A percentile compares a stretch with the other conserved stretches of the same genome.
Conservation (phyloP, 371 early-diverging fungal genomes). For the Parasitella parasitica region DNA sequence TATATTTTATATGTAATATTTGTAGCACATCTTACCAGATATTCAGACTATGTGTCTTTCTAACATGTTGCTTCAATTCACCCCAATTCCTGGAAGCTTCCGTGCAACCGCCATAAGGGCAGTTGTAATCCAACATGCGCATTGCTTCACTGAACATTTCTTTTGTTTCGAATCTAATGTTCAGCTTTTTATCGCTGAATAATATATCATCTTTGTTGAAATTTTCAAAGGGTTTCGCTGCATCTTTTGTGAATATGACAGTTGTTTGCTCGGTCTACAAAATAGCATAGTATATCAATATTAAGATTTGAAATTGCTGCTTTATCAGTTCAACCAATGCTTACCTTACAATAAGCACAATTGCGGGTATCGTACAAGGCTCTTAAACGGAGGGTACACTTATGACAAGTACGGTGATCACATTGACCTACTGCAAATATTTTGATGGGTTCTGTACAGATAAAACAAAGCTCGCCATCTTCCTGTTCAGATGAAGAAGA, state of each 20-base stretch:
- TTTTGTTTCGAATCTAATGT: constrained; percentile 72
- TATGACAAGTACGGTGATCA: constrained; percentile 89
- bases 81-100: constrained; percentile 74
- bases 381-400: constrained; percentile 86
- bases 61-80: constrained; percentile 81
- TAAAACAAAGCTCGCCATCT: constrained; percentile 73
- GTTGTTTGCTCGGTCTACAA: constrained; percentile 64
- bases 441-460: constrained; percentile 84
- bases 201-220: constrained; percentile 48
- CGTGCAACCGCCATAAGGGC: constrained; percentile 80
- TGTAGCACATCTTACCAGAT: constrained; percentile 69
- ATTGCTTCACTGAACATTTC: constrained; percentile 73
- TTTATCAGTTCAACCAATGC: background rate
- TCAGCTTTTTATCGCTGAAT: constrained; percentile 63
- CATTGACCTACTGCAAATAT: constrained; percentile 88
- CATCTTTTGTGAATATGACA: constrained; percentile 73
- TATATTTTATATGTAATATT: background rate
- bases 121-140: constrained; percentile 78
- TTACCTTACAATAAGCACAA: constrained; percentile 92
- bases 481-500: constrained; percentile 19
- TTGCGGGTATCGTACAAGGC: constrained; percentile 81
- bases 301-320: background rate
- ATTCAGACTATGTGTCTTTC: constrained; percentile 66
- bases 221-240: constrained; percentile 57
- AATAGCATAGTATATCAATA: background rate